Percentiles rank a stretch among this genome's conserved stretches.
These are phyloP conservation scores for Davidsoniella eucalypti DNA, from an alignment of 2,329 filamentous ascomycete species.

Conservation along the genomic window DNA sequence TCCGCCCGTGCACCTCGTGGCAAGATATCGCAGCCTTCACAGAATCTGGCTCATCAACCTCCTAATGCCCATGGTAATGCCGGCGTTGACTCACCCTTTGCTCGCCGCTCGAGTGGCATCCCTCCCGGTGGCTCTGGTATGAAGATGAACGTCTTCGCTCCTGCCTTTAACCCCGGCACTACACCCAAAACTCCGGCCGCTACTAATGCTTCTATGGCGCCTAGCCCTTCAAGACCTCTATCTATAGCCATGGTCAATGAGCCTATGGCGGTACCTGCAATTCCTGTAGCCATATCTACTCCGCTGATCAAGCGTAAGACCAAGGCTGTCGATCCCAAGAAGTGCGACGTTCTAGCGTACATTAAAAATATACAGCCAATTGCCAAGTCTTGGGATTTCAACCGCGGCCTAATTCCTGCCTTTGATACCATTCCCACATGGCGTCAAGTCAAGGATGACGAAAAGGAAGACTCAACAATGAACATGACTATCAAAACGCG, in stretches of 20 bases:
- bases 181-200: constrained; percentile 7
- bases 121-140: constrained; percentile 28
- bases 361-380: constrained; percentile 40
- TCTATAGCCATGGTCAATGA: neutral
- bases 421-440: constrained; percentile 77
- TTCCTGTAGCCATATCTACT: constrained; percentile 12
- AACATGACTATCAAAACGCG: constrained; percentile 56
- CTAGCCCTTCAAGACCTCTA: constrained; percentile 3
- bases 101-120: constrained; percentile 35
- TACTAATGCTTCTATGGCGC: neutral
- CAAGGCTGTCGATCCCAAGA: constrained; percentile 53
- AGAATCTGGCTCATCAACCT: constrained; percentile 35
- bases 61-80: constrained; percentile 56
- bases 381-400: constrained; percentile 45
- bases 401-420: constrained; percentile 68
- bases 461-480: constrained; percentile 50
- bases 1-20: neutral
- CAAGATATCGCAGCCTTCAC: neutral
- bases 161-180: constrained; percentile 57
- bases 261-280: neutral
- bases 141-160: constrained; percentile 55
- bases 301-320: constrained; percentile 54
- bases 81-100: constrained; percentile 33
- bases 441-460: constrained; percentile 51
- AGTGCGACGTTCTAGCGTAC: constrained; percentile 38